These are phyloP conservation scores for Ophiostoma himal-ulmi DNA, from an alignment of 2,329 filamentous ascomycete genomes.

Conservation along the genomic window DNA sequence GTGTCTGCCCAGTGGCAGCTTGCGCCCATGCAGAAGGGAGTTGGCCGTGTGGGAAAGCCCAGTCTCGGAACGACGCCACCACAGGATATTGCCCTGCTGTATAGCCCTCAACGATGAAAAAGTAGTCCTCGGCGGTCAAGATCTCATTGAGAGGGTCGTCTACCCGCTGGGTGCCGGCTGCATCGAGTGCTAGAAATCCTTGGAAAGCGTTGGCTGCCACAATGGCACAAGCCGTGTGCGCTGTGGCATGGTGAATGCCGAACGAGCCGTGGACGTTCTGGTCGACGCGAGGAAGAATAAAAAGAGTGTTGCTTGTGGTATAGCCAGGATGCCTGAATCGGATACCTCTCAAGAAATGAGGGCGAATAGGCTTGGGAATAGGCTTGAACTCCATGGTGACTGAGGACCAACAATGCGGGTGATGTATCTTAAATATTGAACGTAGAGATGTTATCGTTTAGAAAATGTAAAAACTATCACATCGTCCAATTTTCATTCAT, in stretches of 20 bases:
- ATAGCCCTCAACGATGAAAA: not conserved
- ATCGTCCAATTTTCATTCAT: too few species aligned
- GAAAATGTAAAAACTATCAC: too few species aligned
- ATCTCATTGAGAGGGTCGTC: slow-evolving; percentile 8
- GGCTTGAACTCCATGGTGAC: not conserved
- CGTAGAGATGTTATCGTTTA: too few species aligned
- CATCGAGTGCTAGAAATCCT: slow-evolving; percentile 11
- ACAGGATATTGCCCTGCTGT: slow-evolving; percentile 11
- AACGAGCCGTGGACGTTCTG: not conserved
- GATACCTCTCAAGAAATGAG: not conserved
- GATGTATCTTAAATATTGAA: too few species aligned
- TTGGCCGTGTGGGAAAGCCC: slow-evolving; percentile 9
- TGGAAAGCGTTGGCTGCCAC: slow-evolving; percentile 14
- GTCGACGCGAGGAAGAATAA: slow-evolving; percentile 12
- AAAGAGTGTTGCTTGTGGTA: not conserved
- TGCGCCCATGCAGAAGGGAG: slow-evolving; percentile 9
- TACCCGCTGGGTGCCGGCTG: slow-evolving; percentile 10
- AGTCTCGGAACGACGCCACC: slow-evolving; percentile 13
- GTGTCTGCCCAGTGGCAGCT: not conserved
- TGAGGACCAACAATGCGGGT: too few species aligned
- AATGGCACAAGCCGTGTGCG: slow-evolving; percentile 15
- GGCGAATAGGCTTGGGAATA: not conserved
- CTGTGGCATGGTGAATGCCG: slow-evolving; percentile 10
- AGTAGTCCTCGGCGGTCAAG: slow-evolving; percentile 14
- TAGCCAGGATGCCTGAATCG: slow-evolving; percentile 2